Percentiles rank a stretch among this genome's conserved stretches.
Evolutionary conservation across 1,139 yeast genomes (phyloP).

Genomic region (Candida anutae): DNA sequence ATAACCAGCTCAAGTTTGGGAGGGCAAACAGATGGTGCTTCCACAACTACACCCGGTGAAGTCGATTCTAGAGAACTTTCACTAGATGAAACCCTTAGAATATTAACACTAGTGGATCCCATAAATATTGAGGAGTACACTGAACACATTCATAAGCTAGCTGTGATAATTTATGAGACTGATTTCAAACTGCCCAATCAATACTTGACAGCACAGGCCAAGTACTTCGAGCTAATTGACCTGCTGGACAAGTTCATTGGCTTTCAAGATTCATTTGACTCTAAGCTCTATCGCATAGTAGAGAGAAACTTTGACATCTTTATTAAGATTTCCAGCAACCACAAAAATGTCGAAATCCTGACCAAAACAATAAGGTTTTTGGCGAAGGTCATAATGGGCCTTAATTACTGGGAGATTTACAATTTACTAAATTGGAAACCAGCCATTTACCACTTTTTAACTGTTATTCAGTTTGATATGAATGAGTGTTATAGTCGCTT

Average conservation of each 20-base stretch:
- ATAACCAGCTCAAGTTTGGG: constrained; percentile 2
- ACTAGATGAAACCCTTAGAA: constrained; percentile 20
- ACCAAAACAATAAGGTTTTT: constrained; percentile 31
- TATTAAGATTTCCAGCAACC: constrained; percentile 26
- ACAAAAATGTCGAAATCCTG: constrained; percentile 24
- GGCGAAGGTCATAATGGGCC: constrained; percentile 29
- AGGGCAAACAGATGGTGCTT: constrained; percentile 2
- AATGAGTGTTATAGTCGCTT: constrained; percentile 33
- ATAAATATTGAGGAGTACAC: constrained; percentile 27
- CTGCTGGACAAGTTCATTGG: constrained; percentile 16
- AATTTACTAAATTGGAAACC: constrained; percentile 39
- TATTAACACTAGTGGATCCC: constrained; percentile 24
- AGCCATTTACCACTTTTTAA: constrained; percentile 33
- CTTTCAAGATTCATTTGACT: constrained; percentile 21
- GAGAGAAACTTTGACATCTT: constrained; percentile 35
- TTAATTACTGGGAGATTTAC: constrained; percentile 42
- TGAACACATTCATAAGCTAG: constrained; percentile 29
- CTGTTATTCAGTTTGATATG: constrained; percentile 31
- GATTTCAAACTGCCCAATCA: constrained; percentile 9
- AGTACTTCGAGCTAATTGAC: constrained; percentile 20
- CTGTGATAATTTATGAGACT: constrained; percentile 20
- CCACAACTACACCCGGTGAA: constrained; percentile 4
- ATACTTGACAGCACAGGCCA: constrained; percentile 13
- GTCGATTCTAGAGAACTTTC: constrained; percentile 3
- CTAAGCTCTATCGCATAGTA: constrained; percentile 27